Percentiles rank a stretch among this genome's conserved stretches.
Evolutionary conservation across 169 alveolate genomes (phyloP).

Genomic region (Plasmodium vivax): DNA sequence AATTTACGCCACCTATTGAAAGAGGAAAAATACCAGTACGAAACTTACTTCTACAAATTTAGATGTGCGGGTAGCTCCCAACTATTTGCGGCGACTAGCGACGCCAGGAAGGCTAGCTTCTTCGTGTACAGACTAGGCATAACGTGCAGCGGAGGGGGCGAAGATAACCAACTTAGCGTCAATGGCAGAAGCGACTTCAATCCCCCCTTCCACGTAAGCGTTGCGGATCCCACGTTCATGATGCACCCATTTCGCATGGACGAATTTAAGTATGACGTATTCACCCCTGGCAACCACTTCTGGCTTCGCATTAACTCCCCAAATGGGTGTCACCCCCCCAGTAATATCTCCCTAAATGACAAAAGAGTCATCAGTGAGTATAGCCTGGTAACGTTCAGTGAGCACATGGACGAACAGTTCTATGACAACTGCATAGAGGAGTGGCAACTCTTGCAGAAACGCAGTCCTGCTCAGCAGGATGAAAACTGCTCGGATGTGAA

Average conservation of each 20-base stretch:
- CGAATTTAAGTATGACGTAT: slow-evolving; percentile 12
- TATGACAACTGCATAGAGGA: slow-evolving; percentile 22
- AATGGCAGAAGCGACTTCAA: neutral
- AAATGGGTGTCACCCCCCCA: neutral
- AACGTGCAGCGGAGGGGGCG: neutral
- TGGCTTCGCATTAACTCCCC: slow-evolving; percentile 3
- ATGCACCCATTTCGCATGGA: slow-evolving; percentile 16
- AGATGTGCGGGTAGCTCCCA: neutral
- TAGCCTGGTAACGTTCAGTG: slow-evolving; percentile 19
- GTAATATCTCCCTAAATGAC: slow-evolving; percentile 18
- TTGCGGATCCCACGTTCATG: slow-evolving; percentile 14
- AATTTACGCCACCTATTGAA: slow-evolving; percentile 14
- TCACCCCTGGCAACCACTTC: slow-evolving; percentile 10
- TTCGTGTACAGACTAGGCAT: slow-evolving; percentile 1
- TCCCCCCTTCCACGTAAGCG: neutral
- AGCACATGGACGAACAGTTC: slow-evolving; percentile 1
- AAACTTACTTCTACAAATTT: slow-evolving; percentile 39
- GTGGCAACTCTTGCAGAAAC: slow-evolving; percentile 17
- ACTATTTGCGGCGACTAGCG: slow-evolving; percentile 3
- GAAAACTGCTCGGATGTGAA: neutral
- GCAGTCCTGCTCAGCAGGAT: neutral
- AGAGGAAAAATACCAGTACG: slow-evolving; percentile 30
- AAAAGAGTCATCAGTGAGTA: slow-evolving; percentile 20
- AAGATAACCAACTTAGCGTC: neutral
- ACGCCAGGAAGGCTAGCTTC: neutral